These are phyloP conservation scores for Globisporangium rhizosaccharum DNA, from an alignment of 352 stramenopile genomes.

Conservation along the genomic window DNA sequence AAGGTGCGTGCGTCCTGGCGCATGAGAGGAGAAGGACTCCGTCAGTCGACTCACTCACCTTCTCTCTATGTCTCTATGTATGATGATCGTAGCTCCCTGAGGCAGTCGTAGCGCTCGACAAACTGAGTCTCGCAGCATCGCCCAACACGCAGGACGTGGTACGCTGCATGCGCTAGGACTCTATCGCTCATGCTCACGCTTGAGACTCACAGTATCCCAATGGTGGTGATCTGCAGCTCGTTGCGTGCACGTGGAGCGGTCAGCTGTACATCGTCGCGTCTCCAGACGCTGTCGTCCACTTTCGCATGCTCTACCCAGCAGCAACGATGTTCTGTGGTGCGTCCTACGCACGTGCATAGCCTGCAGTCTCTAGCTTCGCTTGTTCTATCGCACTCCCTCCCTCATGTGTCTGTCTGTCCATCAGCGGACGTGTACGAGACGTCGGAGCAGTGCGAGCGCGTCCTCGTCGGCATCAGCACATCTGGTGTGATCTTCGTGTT, in stretches of 20 bases:
- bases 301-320: conserved; percentile 56
- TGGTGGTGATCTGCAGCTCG: conserved; percentile 24
- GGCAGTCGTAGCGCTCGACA: conserved; percentile 45
- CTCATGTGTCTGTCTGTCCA: neutral
- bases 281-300: conserved; percentile 36
- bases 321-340: conserved; percentile 67
- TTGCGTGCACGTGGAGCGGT: conserved; percentile 71
- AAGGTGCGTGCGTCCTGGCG: conserved; percentile 24
- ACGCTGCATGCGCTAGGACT: neutral
- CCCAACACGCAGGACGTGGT: conserved; percentile 4
- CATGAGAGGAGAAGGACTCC: neutral
- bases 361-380: neutral
- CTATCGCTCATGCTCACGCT: neutral
- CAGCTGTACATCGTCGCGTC: conserved; percentile 47
- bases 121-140: conserved; percentile 12
- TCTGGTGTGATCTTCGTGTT: conserved; percentile 64
- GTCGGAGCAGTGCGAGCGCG: conserved; percentile 22
- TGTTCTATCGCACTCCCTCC: neutral
- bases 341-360: neutral
- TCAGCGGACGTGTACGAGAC: conserved; percentile 33
- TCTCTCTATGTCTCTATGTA: neutral
- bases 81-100: conserved; percentile 32
- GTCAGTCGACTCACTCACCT: too few species aligned
- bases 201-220: neutral
- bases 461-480: conserved; percentile 60